Conservation (phyloP, 805 yeast genomes). For the Torulaspora delbrueckii region DNA sequence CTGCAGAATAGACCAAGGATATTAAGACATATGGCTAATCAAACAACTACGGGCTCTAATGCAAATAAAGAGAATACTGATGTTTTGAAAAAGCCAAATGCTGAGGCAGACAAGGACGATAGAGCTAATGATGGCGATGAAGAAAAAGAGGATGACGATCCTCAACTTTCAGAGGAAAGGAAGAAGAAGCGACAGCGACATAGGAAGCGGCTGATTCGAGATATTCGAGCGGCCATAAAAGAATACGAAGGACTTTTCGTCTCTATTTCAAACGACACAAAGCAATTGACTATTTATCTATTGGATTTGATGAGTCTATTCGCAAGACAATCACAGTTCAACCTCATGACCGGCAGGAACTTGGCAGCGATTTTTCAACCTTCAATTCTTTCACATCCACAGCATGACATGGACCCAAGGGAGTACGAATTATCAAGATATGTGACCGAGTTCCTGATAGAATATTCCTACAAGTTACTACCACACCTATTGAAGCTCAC, state of each 20-base stretch:
- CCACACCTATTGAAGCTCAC: conserved; percentile 46
- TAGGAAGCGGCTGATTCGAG: conserved; percentile 56
- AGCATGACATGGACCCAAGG: conserved; percentile 86
- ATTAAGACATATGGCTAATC: conserved; percentile 55
- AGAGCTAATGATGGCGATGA: conserved; percentile 19
- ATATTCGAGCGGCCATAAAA: conserved; percentile 61
- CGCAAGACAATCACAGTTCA: conserved; percentile 67
- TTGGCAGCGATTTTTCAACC: conserved; percentile 97
- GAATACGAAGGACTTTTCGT: conserved; percentile 68
- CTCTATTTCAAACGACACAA: conserved; percentile 67
- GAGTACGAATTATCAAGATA: conserved; percentile 84
- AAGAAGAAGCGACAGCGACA: conserved; percentile 42
- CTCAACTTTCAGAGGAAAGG: conserved; percentile 29
- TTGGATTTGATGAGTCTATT: conserved; percentile 83
- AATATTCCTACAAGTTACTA: conserved; percentile 72
- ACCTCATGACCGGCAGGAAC: conserved; percentile 88
- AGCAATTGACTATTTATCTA: conserved; percentile 79
- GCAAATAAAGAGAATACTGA: conserved; percentile 32
- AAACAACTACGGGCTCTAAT: conserved; percentile 36
- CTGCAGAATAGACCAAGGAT: conserved; percentile 61
- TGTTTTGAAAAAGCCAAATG: conserved; percentile 1
- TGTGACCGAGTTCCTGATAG: conserved; percentile 84
- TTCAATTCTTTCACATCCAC: conserved; percentile 86
- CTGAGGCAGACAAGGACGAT: conserved; percentile 15
- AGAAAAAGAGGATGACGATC: conserved; percentile 19